Evolutionary conservation across 2,329 filamentous ascomycete species (phyloP).

Genomic region (Cordyceps tenuipes): DNA sequence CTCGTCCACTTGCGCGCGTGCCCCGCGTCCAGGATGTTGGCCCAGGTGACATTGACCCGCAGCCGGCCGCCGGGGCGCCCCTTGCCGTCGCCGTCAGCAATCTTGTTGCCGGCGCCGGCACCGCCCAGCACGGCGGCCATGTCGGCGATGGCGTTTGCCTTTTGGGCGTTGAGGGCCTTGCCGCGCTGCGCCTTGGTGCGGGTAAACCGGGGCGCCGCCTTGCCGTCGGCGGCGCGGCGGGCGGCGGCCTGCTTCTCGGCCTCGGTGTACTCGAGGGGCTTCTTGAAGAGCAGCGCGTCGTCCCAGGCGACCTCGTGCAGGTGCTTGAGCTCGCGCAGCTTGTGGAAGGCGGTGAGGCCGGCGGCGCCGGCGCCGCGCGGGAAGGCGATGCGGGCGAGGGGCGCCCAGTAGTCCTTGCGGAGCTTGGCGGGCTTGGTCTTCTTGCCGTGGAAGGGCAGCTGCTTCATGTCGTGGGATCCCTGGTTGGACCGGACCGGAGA

Average conservation of each 20-base stretch:
- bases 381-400: constrained; percentile 53
- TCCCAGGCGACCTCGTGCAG: constrained; percentile 56
- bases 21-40: constrained; percentile 37
- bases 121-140: constrained; percentile 51
- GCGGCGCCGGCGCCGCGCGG: constrained; percentile 41
- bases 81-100: constrained; percentile 21
- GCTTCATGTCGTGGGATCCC: constrained; percentile 40
- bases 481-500: too few species aligned
- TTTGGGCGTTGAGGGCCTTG: constrained; percentile 48
- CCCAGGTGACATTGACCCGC: constrained; percentile 43
- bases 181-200: constrained; percentile 39
- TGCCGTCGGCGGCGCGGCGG: constrained; percentile 19
- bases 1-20: constrained; percentile 41
- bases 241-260: constrained; percentile 26
- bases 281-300: constrained; percentile 36
- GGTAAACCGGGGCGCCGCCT: constrained; percentile 25
- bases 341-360: constrained; percentile 53
- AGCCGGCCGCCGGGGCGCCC: constrained; percentile 24
- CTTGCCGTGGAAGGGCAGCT: constrained; percentile 59
- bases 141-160: constrained; percentile 54
- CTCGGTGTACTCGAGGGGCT: constrained; percentile 25
- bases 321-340: constrained; percentile 55
- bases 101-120: constrained; percentile 41
- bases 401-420: constrained; percentile 60
- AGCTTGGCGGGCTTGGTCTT: constrained; percentile 55